A percentile compares a stretch with the other conserved stretches of the same genome.
Evolutionary conservation across 805 yeast species (phyloP).

Genomic region (Priceomyces medius): DNA sequence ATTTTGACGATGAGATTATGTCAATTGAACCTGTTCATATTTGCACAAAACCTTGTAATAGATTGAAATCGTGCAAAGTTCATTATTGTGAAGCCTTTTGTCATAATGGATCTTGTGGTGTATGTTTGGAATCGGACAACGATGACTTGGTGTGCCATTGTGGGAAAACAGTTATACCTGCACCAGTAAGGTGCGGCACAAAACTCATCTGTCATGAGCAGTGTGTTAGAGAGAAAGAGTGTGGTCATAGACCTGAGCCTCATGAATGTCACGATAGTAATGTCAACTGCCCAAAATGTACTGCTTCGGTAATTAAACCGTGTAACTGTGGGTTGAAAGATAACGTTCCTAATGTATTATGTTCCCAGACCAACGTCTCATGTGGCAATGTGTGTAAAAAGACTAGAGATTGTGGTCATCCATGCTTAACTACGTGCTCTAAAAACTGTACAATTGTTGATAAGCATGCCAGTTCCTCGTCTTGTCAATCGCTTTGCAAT

Average conservation of each 20-base stretch:
- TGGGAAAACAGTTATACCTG: constrained; percentile 72
- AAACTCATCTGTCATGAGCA: constrained; percentile 60
- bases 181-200: constrained; percentile 86
- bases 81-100: constrained; percentile 72
- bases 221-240: constrained; percentile 55
- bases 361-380: constrained; percentile 66
- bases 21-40: constrained; percentile 70
- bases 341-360: constrained; percentile 58
- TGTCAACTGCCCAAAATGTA: constrained; percentile 73
- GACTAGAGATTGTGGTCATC: constrained; percentile 40
- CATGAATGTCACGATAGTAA: constrained; percentile 77
- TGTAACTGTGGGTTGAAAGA: constrained; percentile 62
- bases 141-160: constrained; percentile 80
- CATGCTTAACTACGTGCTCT: constrained; percentile 58
- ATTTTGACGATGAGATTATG: constrained; percentile 45
- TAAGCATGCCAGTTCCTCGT: constrained; percentile 45
- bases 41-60: constrained; percentile 66
- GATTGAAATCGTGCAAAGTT: constrained; percentile 55
- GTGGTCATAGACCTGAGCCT: constrained; percentile 68
- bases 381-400: constrained; percentile 48
- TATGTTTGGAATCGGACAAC: constrained; percentile 77
- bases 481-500: constrained; percentile 62
- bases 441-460: constrained; percentile 59
- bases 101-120: constrained; percentile 77
- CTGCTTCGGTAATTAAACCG: constrained; percentile 49